These are phyloP conservation scores for Bryoglossum gracile DNA, from an alignment of 495 filamentous ascomycete species.

Conservation along the genomic window DNA sequence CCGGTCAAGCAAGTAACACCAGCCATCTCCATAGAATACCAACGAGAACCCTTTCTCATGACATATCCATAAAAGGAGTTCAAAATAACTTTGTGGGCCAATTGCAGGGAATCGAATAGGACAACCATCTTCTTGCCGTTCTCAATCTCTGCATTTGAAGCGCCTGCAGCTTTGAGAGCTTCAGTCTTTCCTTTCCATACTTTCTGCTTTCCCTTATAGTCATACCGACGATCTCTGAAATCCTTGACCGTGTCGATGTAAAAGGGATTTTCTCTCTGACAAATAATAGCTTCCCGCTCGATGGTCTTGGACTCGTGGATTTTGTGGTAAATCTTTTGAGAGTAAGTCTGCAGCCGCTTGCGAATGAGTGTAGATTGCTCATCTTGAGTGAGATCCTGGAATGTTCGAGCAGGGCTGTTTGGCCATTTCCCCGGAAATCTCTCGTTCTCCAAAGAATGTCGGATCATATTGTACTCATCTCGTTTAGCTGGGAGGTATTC, in stretches of 20 bases:
- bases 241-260: slow-evolving; percentile 94
- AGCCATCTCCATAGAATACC: slow-evolving; percentile 99
- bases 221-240: slow-evolving; percentile 93
- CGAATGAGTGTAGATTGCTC: slow-evolving; percentile 78
- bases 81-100: slow-evolving; percentile 97
- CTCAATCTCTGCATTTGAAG: slow-evolving; percentile 69
- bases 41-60: slow-evolving; percentile 96
- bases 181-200: slow-evolving; percentile 97
- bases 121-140: slow-evolving; percentile 98
- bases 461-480: slow-evolving; percentile 99
- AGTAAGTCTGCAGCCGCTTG: slow-evolving; percentile 86
- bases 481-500: slow-evolving; percentile 94
- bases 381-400: slow-evolving; percentile 72
- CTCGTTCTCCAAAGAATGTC: slow-evolving; percentile 87
- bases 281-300: slow-evolving; percentile 94
- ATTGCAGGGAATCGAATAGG: slow-evolving; percentile 89
- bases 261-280: slow-evolving; percentile 96
- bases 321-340: slow-evolving; percentile 99
- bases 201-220: slow-evolving; percentile 97
- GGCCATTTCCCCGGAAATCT: slow-evolving; percentile 71
- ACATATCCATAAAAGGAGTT: slow-evolving; percentile 99
- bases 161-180: slow-evolving; percentile 72
- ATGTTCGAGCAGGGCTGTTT: slow-evolving; percentile 61
- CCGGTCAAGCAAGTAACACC: slow-evolving; percentile 97
- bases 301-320: slow-evolving; percentile 94